phyloP scores from a whole-genome alignment of 2,329 filamentous ascomycete species.

The Sarocladium strictum region DNA sequence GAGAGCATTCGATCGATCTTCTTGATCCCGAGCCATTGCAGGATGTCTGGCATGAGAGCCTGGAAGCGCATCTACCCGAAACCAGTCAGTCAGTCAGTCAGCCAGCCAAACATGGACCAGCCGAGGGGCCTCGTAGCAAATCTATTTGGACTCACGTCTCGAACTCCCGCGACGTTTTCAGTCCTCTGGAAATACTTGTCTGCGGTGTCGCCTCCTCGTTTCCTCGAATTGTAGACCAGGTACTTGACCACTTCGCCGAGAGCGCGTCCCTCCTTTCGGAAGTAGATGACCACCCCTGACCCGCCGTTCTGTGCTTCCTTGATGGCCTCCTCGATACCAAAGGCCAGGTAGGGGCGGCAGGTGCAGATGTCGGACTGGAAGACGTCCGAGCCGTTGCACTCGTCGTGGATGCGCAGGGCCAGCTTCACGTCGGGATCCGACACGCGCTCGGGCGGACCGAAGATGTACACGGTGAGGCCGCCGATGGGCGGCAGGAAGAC shows the following conservation, averaged over 20 bases:
- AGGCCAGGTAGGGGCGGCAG: slow-evolving; percentile 83
- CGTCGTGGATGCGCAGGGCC: slow-evolving; percentile 14
- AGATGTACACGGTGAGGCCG: slow-evolving; percentile 16
- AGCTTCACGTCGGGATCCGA: slow-evolving; percentile 15
- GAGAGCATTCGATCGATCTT: slow-evolving; percentile 94
- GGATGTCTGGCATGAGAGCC: slow-evolving; percentile 88
- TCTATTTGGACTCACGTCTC: slow-evolving; percentile 1
- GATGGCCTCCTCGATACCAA: slow-evolving; percentile 86
- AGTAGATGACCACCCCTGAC: slow-evolving; percentile 90
- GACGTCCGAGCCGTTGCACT: slow-evolving; percentile 84
- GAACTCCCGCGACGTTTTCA: slow-evolving; percentile 80
- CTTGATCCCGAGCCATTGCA: slow-evolving; percentile 90
- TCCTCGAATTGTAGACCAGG: slow-evolving; percentile 65
- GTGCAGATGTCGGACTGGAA: slow-evolving; percentile 94
- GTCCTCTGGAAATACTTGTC: slow-evolving; percentile 88
- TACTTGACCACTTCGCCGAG: slow-evolving; percentile 88
- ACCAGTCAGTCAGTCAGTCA: no score
- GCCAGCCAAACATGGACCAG: no score
- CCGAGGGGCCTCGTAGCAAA: no score
- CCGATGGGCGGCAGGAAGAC: slow-evolving; percentile 16
- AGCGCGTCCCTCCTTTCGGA: slow-evolving; percentile 86
- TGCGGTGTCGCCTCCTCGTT: slow-evolving; percentile 65
- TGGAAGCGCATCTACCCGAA: slow-evolving; percentile 79
- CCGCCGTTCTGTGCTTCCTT: slow-evolving; percentile 89
- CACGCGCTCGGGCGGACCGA: slow-evolving; percentile 14